A percentile compares a stretch with the other conserved stretches of the same genome.
Evolutionary conservation across 768 basidiomycete genomes (phyloP).

Genomic region (Megacollybia marginata): DNA sequence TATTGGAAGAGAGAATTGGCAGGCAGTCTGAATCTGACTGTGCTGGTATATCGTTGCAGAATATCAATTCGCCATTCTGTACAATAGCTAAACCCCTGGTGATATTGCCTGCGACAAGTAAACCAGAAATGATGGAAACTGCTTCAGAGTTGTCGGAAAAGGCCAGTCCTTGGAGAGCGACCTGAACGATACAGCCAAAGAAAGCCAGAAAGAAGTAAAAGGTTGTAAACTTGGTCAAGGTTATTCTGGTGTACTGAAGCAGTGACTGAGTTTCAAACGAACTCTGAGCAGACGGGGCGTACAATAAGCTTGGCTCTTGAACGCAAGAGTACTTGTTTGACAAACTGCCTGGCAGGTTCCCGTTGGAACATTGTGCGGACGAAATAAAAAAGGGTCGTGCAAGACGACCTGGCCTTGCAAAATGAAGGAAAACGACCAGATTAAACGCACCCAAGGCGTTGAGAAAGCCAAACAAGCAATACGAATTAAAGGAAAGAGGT

Average conservation of each 20-base stretch:
- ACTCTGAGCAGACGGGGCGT: not conserved
- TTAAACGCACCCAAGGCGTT: not conserved
- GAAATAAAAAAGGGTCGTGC: not conserved
- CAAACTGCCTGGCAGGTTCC: conserved; percentile 2
- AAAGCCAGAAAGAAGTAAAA: conserved; percentile 42
- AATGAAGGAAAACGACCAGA: not conserved
- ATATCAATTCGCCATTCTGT: conserved; percentile 10
- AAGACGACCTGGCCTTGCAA: not conserved
- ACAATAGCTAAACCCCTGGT: conserved; percentile 15
- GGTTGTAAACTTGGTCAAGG: conserved; percentile 40
- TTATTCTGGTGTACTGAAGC: conserved; percentile 38
- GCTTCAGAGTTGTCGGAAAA: conserved; percentile 29
- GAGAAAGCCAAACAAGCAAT: not conserved
- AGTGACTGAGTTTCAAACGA: not conserved
- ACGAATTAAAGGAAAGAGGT: too few species aligned
- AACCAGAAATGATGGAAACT: conserved; percentile 20
- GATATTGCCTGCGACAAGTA: conserved; percentile 23
- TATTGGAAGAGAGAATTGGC: not conserved
- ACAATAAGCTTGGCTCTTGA: conserved; percentile 14
- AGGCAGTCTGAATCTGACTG: conserved; percentile 17
- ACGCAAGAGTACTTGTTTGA: conserved; percentile 11
- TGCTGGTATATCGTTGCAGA: conserved; percentile 34
- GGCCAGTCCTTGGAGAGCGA: conserved; percentile 30
- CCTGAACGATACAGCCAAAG: conserved; percentile 31
- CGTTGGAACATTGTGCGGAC: not conserved